Evolutionary conservation across 164 flowering plant species (phyloP).

Genomic region (Piper longum): DNA sequence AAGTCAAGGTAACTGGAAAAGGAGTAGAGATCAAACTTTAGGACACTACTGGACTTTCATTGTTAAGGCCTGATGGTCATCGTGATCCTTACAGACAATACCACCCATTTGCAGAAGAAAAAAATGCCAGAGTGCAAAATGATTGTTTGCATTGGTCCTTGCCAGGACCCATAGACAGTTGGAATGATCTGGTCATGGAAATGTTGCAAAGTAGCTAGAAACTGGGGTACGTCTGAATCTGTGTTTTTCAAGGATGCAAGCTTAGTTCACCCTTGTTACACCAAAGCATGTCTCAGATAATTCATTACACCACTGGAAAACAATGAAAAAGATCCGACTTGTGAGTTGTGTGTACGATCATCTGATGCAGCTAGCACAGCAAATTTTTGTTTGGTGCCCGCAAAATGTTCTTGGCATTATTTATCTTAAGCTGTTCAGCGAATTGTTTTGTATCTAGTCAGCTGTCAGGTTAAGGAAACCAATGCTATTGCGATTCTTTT

Average conservation of each 20-base stretch:
- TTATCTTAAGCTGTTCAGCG: neutral
- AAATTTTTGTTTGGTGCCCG: neutral
- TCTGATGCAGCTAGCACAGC: neutral
- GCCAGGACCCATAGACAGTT: constrained; percentile 81
- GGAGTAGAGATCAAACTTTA: constrained; percentile 51
- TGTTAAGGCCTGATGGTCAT: constrained; percentile 85
- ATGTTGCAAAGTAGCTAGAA: constrained; percentile 5
- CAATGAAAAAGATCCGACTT: neutral
- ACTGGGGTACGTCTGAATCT: neutral
- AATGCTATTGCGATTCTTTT: neutral
- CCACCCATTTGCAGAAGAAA: constrained; percentile 49
- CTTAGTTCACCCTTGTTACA: neutral
- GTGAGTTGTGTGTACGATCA: neutral
- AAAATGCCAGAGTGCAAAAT: constrained; percentile 37
- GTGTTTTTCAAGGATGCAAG: neutral
- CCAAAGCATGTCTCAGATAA: neutral
- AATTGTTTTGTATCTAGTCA: neutral
- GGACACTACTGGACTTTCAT: constrained; percentile 46
- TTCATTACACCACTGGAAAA: neutral
- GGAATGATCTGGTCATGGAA: constrained; percentile 72
- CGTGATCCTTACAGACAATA: constrained; percentile 74
- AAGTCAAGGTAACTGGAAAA: constrained; percentile 1
- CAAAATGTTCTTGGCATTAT: neutral
- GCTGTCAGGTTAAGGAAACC: neutral
- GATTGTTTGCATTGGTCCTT: constrained; percentile 96